A percentile compares a stretch with the other conserved stretches of the same genome.
These are phyloP conservation scores for Starmerella bombicola DNA, from an alignment of 805 yeast genomes.

Conservation along the genomic window DNA sequence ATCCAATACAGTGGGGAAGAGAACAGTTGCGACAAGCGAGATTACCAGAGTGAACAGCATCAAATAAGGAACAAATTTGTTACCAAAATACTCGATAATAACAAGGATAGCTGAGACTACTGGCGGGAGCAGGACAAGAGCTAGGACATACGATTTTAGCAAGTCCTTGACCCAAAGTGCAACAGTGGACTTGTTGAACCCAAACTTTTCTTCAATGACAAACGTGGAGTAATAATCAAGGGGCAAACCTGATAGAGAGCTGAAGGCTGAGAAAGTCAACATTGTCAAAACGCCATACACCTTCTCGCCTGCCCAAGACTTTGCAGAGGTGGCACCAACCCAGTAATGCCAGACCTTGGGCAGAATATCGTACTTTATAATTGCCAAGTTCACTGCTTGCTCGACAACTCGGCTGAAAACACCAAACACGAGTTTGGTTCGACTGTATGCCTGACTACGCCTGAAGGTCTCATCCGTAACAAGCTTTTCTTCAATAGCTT, in stretches of 20 bases:
- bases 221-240: constrained; percentile 63
- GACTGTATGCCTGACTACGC: constrained; percentile 65
- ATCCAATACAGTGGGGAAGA: constrained; percentile 74
- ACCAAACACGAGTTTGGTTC: constrained; percentile 64
- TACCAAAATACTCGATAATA: constrained; percentile 69
- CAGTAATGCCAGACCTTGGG: constrained; percentile 51
- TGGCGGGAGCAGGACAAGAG: constrained; percentile 55
- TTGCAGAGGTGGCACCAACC: constrained; percentile 7
- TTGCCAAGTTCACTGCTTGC: constrained; percentile 28
- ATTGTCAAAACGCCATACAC: constrained; percentile 2
- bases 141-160: constrained; percentile 46
- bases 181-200: constrained; percentile 78
- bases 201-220: constrained; percentile 82
- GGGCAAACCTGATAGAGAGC: constrained; percentile 52
- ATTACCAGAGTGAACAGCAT: constrained; percentile 58
- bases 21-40: constrained; percentile 60
- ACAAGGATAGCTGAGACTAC: constrained; percentile 62
- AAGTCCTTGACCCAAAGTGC: constrained; percentile 61
- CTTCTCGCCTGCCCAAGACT: constrained; percentile 32
- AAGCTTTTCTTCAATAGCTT: constrained; percentile 53
- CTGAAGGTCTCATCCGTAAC: constrained; percentile 61
- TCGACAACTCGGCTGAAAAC: constrained; percentile 42
- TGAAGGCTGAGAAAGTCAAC: constrained; percentile 29
- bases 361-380: constrained; percentile 41
- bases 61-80: constrained; percentile 66